A percentile compares a stretch with the other conserved stretches of the same genome.
These are phyloP conservation scores for Lasiosphaeria hispida DNA, from an alignment of 495 filamentous ascomycete genomes.

Conservation along the genomic window DNA sequence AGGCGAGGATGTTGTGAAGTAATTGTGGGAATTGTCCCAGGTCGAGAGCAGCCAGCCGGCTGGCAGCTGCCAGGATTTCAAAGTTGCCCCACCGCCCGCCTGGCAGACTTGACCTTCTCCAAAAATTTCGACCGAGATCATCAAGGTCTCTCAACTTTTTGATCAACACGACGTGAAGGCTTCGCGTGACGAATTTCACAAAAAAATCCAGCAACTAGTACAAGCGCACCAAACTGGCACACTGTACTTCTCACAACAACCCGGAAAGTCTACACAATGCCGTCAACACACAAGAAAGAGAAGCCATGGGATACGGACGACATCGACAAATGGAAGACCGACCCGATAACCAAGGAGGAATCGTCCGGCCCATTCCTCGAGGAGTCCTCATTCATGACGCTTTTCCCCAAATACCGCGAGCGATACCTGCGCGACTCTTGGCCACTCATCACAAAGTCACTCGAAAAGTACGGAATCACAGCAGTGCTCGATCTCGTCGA, in stretches of 20 bases:
- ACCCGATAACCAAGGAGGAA: conserved; percentile 86
- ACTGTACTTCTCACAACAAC: neutral
- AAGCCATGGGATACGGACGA: conserved; percentile 99
- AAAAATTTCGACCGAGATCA: conserved; percentile 5
- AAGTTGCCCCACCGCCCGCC: neutral
- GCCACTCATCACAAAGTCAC: conserved; percentile 73
- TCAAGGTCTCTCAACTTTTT: neutral
- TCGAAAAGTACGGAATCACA: conserved; percentile 78
- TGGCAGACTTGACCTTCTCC: neutral
- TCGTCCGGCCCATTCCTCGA: conserved; percentile 80
- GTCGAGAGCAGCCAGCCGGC: neutral
- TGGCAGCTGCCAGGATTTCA: neutral
- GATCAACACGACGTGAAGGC: neutral
- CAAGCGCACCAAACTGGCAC: too few relatives aligned
- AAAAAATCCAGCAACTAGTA: too few relatives aligned
- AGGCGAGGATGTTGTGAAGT: too few relatives aligned
- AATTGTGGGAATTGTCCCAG: too few relatives aligned
- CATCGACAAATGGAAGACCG: conserved; percentile 96
- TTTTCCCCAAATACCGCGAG: conserved; percentile 98
- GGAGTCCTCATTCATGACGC: conserved; percentile 80
- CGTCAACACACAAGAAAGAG: conserved; percentile 87
- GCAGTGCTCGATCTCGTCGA: conserved; percentile 93
- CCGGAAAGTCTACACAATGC: conserved; percentile 55
- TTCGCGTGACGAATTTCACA: too few relatives aligned
- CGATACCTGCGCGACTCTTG: conserved; percentile 88